Evolutionary conservation across 2,329 filamentous ascomycete genomes (phyloP), one percentile per base, ranked within the genome.

Genomic region (Aciculosporium take): DNA sequence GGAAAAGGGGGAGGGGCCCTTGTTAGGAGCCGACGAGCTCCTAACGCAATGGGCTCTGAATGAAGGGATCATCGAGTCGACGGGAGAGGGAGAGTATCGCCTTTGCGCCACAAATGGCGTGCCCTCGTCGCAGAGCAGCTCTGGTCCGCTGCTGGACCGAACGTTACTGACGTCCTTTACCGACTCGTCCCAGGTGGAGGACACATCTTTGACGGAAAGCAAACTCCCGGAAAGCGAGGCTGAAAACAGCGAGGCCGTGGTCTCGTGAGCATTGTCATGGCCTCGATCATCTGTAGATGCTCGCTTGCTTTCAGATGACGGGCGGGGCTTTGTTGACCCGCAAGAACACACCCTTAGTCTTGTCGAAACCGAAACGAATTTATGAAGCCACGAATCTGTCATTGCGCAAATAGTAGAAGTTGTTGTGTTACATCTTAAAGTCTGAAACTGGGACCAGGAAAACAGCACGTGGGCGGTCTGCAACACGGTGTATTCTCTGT

Each of bases 1-100:
- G 68, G 88, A 95, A 59, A 80, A 79, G 48, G 74, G 74, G 6
- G 76, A 81, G 46, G 75, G 72, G 3, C 62, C 64, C 20, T 58
- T 64, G 20, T 62, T 81, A 15, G 72, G 69, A 1, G 72, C 79
- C 5, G 77, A 81, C 48, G 57, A 59, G 1, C 56, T 77, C 30
- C 57, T 81, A 33, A 69, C 73, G 0, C 63, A 72, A 43, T 81
- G 76, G 75, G 76, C 77, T 4, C 58, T 80, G 17, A 71, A 76
- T 1, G 74, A 81, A 50, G 67, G 66, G 6, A 80, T 81, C 48
- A 79, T 81, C 43, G 72, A 79, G 50, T 60, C 62, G 7, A 68
- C 67, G 43, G 68, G 67, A 13, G 68, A 71, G 41, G 73, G 72
- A 4, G 70, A 72, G 48, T 79, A 75, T 52, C 66, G 67, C 29